A percentile compares a stretch with the other conserved stretches of the same genome.
Evolutionary conservation across 306 rosid genomes (phyloP).

Genomic region (Castanea crenata): DNA sequence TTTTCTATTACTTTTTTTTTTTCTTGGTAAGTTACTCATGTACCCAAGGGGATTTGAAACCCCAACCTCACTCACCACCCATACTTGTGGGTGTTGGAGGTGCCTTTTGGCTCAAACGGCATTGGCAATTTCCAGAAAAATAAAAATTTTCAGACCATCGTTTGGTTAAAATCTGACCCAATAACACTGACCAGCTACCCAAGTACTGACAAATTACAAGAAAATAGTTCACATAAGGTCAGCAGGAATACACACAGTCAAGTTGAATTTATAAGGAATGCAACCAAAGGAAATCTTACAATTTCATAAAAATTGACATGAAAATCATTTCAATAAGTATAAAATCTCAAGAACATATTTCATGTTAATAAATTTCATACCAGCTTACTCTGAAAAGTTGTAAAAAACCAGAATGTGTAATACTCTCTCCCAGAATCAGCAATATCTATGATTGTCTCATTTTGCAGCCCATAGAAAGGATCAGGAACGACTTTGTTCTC

Average conservation of each 20-base stretch:
- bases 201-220: background rate
- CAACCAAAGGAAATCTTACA: background rate
- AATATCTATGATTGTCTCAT: slow-evolving; percentile 71
- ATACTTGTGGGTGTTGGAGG: no score
- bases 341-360: background rate
- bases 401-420: slow-evolving; percentile 95
- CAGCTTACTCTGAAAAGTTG: slow-evolving; percentile 64
- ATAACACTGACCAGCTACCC: background rate
- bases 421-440: slow-evolving; percentile 89
- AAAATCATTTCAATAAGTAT: background rate
- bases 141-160: background rate
- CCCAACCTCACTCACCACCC: no score
- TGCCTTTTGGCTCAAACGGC: no score
- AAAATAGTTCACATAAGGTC: background rate
- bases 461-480: slow-evolving; percentile 81
- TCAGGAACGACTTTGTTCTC: slow-evolving; percentile 81
- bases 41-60: no score
- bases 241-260: background rate
- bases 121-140: background rate
- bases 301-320: no score
- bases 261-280: background rate
- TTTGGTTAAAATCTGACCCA: background rate
- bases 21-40: no score
- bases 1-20: no score
- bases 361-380: slow-evolving; percentile 30